These are phyloP conservation scores for Fragaria ananassa DNA, from an alignment of 306 rosid species.

Conservation along the genomic window DNA sequence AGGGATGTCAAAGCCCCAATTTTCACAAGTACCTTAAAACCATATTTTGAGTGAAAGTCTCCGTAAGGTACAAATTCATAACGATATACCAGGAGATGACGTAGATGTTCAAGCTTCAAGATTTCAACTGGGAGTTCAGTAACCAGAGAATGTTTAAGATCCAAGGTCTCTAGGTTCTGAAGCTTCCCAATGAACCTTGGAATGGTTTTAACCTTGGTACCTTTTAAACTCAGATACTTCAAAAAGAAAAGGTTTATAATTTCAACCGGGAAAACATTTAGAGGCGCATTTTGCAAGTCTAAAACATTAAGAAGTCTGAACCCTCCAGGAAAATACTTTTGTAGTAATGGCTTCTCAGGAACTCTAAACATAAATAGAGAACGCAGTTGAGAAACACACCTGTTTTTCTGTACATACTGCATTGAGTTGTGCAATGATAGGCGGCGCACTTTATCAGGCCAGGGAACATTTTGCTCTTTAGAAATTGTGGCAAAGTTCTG, in stretches of 20 bases:
- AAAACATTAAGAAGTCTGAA: slow-evolving; percentile 29
- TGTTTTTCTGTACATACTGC: slow-evolving; percentile 34
- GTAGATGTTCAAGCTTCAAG: slow-evolving; percentile 25
- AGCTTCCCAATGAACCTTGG: slow-evolving; percentile 28
- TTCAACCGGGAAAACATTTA: slow-evolving; percentile 19
- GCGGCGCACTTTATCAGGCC: slow-evolving; percentile 50
- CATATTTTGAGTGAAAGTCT: slow-evolving; percentile 10
- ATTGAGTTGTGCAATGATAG: slow-evolving; percentile 41
- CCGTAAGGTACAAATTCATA: background rate
- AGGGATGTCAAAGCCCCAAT: slow-evolving; percentile 24
- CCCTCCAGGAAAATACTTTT: background rate
- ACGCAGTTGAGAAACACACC: slow-evolving; percentile 51
- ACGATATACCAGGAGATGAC: slow-evolving; percentile 27
- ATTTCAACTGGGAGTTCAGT: slow-evolving; percentile 29
- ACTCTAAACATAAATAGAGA: slow-evolving; percentile 48
- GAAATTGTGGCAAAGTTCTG: slow-evolving; percentile 47
- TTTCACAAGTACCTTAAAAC: slow-evolving; percentile 16
- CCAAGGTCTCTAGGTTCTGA: slow-evolving; percentile 29
- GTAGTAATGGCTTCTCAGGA: slow-evolving; percentile 16
- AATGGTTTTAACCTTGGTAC: slow-evolving; percentile 21
- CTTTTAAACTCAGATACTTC: slow-evolving; percentile 29
- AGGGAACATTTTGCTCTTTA: slow-evolving; percentile 31
- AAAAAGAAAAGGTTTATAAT: slow-evolving; percentile 16
- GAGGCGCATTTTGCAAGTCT: slow-evolving; percentile 17
- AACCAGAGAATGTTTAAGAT: slow-evolving; percentile 25